Conservation (phyloP, 2,329 filamentous ascomycete species). For the Penicillium palitans region DNA sequence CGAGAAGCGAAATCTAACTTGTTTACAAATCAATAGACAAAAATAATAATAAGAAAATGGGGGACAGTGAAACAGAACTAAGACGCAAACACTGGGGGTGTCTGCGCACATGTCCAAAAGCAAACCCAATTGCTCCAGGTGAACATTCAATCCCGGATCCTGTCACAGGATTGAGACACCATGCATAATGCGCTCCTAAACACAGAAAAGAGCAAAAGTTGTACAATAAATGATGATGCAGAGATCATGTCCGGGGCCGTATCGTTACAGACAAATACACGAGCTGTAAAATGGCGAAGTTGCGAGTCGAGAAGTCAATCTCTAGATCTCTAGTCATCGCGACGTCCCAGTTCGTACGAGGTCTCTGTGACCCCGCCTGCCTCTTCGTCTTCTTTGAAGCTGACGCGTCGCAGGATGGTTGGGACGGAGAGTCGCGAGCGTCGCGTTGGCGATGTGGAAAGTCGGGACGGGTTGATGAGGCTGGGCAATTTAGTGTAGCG, state of each 20-base stretch:
- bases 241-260: slow-evolving; percentile 30
- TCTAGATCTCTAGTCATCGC: slow-evolving; percentile 31
- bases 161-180: slow-evolving; percentile 23
- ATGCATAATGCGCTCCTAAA: slow-evolving; percentile 24
- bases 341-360: slow-evolving; percentile 41
- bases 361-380: slow-evolving; percentile 32
- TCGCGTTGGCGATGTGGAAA: slow-evolving; percentile 37
- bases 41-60: slow-evolving; percentile 10
- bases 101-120: slow-evolving; percentile 14
- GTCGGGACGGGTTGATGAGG: slow-evolving; percentile 28
- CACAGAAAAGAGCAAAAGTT: slow-evolving; percentile 16
- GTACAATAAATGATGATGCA: slow-evolving; percentile 28
- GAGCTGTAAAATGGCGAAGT: slow-evolving; percentile 9
- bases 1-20: slow-evolving; percentile 31
- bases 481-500: slow-evolving; percentile 38
- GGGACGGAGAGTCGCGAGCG: slow-evolving; percentile 38
- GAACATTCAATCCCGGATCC: slow-evolving; percentile 26
- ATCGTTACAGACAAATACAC: slow-evolving; percentile 25
- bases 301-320: slow-evolving; percentile 2
- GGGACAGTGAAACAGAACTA: slow-evolving; percentile 17
- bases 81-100: not conserved
- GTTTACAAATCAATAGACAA: slow-evolving; percentile 25
- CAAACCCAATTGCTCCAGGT: slow-evolving; percentile 26
- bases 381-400: slow-evolving; percentile 46
- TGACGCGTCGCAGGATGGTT: slow-evolving; percentile 39